Base-by-base conservation (phyloP, 768 basidiomycete genomes). In the Lyophyllum semitale region DNA sequence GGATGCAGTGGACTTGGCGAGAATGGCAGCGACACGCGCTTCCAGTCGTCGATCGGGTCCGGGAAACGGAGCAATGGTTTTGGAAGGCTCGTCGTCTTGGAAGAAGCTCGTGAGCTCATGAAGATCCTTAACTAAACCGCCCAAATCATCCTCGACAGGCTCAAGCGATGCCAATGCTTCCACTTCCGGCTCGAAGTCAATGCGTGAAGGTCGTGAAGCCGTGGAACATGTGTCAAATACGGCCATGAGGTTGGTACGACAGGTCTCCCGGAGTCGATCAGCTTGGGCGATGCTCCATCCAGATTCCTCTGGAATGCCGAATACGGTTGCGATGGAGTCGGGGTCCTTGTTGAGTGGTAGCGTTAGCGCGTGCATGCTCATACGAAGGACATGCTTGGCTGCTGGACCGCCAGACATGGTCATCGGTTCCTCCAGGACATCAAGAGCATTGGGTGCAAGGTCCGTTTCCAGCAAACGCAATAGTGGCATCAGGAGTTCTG, bases 401-500 rank as follows among this genome's bases (percentile, higher is more conserved):
- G 87, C 80, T 44, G 84, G 85, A 22, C 90, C 88, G 40, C 86
- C 84, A 1, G 84, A 84, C 72, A 94, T 88, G 18, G 80, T 83
- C 70, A 91, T 84, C 0, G 94, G 94, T 62, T 95, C 90, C 63
- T 97, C 94, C 6, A 98, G 80, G n/a, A 98, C 93, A 45, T 95
- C 95, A 44, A 98, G 78, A 1, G 94, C 95, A 58, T 91, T 84
- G 8, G 87, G 71, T 9, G 95, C 88, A 30, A 94, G 80, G 59
- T 95, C 90, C 2, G 91, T 92, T 61, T 91, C 88, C n/a, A 97
- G 77, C 22, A 98, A 80, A 25, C 93, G 86, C 29, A 98, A 74
- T 25, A 98, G 77, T 0, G 95, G 95, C 88, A 93, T 93, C 26
- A 98, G 81, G 22, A 95, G 76, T 66, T 97, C 95, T 1, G 91